Conservation (phyloP, 495 filamentous ascomycete genomes). For the Neurospora sublineolata region DNA sequence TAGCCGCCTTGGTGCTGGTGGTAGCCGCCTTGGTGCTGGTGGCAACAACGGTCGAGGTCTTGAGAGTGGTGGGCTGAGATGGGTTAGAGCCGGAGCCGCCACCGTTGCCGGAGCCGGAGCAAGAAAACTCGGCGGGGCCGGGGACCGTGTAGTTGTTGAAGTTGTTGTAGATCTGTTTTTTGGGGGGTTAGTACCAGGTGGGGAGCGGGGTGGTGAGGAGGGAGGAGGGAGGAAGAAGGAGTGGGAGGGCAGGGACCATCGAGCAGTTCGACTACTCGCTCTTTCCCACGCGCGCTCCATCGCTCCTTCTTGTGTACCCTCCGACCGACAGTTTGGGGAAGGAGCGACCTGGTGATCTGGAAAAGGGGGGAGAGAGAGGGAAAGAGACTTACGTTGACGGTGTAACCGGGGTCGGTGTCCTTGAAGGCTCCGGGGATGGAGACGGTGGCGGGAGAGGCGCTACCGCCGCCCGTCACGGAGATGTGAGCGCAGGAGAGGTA, state of each 20-base stretch:
- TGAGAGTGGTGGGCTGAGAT: background rate
- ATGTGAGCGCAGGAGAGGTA: conserved; percentile 51
- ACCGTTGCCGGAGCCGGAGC: conserved; percentile 2
- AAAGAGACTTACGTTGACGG: conserved; percentile 23
- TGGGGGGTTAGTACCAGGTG: background rate
- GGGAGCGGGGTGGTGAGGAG: background rate
- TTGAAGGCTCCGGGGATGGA: conserved; percentile 46
- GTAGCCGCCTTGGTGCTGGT: background rate
- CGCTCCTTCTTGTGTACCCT: background rate
- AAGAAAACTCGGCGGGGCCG: conserved; percentile 17
- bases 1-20: too few species aligned
- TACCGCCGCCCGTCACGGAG: conserved; percentile 44
- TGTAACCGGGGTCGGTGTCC: conserved; percentile 44
- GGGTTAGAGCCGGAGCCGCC: conserved; percentile 1
- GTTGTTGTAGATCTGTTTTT: conserved; percentile 18
- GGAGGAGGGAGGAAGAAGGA: background rate
- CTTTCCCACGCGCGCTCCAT: background rate
- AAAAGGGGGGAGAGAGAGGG: background rate
- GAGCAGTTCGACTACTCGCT: background rate
- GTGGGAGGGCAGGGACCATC: too few species aligned
- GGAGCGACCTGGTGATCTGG: background rate
- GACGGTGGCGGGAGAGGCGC: conserved; percentile 34
- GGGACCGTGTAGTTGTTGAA: conserved; percentile 22
- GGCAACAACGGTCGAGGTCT: background rate
- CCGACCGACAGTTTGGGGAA: background rate